A percentile compares a stretch with the other conserved stretches of the same genome.
Evolutionary conservation across 208 protist genomes (phyloP).

Genomic region (Dictyostelium gargantuum): DNA sequence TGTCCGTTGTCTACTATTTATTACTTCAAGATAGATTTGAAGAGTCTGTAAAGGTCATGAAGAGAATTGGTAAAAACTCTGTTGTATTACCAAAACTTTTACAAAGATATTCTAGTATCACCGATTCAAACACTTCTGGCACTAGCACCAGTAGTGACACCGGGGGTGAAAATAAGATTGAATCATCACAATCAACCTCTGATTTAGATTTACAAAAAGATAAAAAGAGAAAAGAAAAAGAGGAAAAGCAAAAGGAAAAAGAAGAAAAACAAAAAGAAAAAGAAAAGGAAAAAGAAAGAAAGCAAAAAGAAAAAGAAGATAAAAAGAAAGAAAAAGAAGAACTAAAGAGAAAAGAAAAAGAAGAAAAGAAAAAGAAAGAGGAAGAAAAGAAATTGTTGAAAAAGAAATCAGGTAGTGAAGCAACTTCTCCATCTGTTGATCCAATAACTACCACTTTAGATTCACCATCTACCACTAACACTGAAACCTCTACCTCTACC

Average conservation of each 20-base stretch:
- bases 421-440: too few relatives aligned
- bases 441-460: neutral
- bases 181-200: neutral
- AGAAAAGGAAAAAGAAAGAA: neutral
- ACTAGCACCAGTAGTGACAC: too few relatives aligned
- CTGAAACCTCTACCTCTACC: too few relatives aligned
- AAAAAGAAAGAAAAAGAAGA: constrained; percentile 47
- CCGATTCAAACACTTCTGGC: neutral
- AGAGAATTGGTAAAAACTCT: neutral
- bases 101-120: neutral
- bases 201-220: neutral
- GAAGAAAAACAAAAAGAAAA: neutral
- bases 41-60: constrained; percentile 8
- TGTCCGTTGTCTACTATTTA: constrained; percentile 10
- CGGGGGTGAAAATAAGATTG: neutral
- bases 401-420: neutral
- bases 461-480: neutral
- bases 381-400: constrained; percentile 10
- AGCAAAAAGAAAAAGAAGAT: neutral
- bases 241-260: neutral
- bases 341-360: constrained; percentile 13
- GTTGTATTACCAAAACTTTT: neutral
- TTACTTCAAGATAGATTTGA: constrained; percentile 54
- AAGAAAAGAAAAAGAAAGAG: constrained; percentile 26
- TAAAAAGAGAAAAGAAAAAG: neutral